These are phyloP conservation scores for Solanum pinnatisectum DNA, from an alignment of 257 asterid species.

Conservation along the genomic window DNA sequence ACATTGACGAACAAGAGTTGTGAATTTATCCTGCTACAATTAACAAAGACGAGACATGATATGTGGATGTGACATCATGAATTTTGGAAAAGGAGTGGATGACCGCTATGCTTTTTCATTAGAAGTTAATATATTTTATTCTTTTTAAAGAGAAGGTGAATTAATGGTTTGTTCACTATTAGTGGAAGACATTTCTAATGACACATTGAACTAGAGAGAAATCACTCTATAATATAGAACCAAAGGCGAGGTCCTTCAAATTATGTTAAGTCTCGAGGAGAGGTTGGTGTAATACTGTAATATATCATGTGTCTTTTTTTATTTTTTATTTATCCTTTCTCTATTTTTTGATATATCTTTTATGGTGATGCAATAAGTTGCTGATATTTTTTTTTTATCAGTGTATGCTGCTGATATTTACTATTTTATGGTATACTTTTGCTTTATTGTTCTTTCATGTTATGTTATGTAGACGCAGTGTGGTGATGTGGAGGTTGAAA, in stretches of 20 bases:
- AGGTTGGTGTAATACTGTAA: neutral
- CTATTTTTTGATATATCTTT: neutral
- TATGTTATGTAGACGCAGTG: conserved; percentile 64
- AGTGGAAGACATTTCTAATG: neutral
- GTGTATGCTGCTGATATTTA: neutral
- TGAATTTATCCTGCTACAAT: too few relatives aligned
- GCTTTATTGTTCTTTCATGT: neutral
- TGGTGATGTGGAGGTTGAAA: conserved; percentile 78
- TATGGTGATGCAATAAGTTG: neutral
- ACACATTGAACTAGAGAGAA: neutral
- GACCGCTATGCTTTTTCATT: neutral
- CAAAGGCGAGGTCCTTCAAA: neutral
- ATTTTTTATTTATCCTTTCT: too few relatives aligned
- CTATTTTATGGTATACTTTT: neutral
- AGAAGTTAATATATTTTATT: neutral
- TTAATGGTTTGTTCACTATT: neutral
- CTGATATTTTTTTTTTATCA: neutral
- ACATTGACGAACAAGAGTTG: too few relatives aligned
- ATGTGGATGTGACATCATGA: neutral
- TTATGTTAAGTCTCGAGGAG: neutral
- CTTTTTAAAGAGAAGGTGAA: neutral
- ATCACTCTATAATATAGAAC: neutral
- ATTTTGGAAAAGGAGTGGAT: neutral
- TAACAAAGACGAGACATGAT: neutral
- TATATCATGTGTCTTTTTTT: neutral